Evolutionary conservation across 805 yeast genomes (phyloP), one percentile per base, ranked within the genome.

Genomic region (Danielia reshetovae): DNA sequence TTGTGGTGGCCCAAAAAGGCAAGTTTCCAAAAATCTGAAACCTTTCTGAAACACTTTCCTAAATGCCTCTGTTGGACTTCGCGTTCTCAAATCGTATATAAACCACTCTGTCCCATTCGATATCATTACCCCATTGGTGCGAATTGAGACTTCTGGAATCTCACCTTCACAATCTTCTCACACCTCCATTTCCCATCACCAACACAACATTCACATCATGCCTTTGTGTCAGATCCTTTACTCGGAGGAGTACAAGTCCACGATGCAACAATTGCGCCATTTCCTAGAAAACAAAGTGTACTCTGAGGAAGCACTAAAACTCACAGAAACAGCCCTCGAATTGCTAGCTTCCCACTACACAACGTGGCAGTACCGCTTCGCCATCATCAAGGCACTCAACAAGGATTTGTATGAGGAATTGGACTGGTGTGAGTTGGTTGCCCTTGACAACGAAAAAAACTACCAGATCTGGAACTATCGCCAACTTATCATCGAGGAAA

Each of bases 381-480:
- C 74, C 27, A 79, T 79, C 16, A 49, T 82, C 16, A 48, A 52
- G 16, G 45, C 59, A 19, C 42, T 80, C 19, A 31, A 57, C 4
- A 54, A 57, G 17, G 66, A 60, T 18, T 49, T 76, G 18, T 48
- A 62, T 10, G 60, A 66, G 11, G 95, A 90, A 51, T 65, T 87
- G 24, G 75, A 75, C 24, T 87, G 96, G 96, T 71, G 87, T 43
- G 93, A 85, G 49, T 68, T 68, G 22, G 62, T 85, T 23, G 89
- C 95, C 0, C 52, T 83, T 31, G 79, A 73, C 9, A 82, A 84
- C 55, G 83, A 89, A 26, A 93, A 93, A 57, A 90, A 89, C 64
- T 93, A 93, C 60, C 98, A 93, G 58, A 82, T 90, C n/a, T 93
- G 97, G 97, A 85, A 89, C 49, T 89, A 90, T 53, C 74, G 97